Base-by-base conservation (phyloP, 805 yeast genomes). In the Kluyveromyces nonfermentans region DNA sequence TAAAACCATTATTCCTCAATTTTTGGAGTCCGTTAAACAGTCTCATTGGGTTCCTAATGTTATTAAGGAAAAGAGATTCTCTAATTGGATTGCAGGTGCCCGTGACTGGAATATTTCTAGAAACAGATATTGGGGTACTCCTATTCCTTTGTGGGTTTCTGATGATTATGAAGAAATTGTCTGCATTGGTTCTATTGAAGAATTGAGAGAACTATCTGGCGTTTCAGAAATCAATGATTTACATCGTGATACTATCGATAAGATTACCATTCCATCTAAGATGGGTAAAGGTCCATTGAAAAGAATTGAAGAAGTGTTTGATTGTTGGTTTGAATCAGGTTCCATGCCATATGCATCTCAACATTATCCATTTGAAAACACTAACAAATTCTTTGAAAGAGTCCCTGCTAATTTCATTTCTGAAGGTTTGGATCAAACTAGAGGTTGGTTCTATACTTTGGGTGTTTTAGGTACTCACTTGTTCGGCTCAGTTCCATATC, bases 111-210 rank as follows among this genome's bases (percentile, higher is more conserved):
- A 93, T 63, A 77, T 93, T 50, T 88, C 97, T 20, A 85, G 99
- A 77, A 90, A 90, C 74, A 78, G 99, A 69, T 93, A 93, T 70
- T 93, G 99, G 99, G 99, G 99, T 72, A 93, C 97, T 25, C 99
- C 99, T 48, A 80, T 93, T 56, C 99, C 99, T 50, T 71, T 93
- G 61, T 93, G 99, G 99, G 96, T 79, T 43, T 80, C 89, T 54
- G 97, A 89, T 16, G 99, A 93, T 64, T 78, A 73, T 54, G 83
- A 85, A 68, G 99, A 93, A 71, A 69, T 90, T 52, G 90, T 93
- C 35, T 93, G 97, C 72, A 70, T 93, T 54, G 96, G 97, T 45
- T 87, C 97, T 35, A 75, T 93, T 54, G 82, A 78, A 47, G 96
- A 93, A 71, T 79, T 93, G 62, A 78, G 77, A 68, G 72, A 85